Percentiles rank a stretch among this genome's conserved stretches.
Evolutionary conservation across 345 rosid species (phyloP).

Genomic region (Corymbia maculata): DNA sequence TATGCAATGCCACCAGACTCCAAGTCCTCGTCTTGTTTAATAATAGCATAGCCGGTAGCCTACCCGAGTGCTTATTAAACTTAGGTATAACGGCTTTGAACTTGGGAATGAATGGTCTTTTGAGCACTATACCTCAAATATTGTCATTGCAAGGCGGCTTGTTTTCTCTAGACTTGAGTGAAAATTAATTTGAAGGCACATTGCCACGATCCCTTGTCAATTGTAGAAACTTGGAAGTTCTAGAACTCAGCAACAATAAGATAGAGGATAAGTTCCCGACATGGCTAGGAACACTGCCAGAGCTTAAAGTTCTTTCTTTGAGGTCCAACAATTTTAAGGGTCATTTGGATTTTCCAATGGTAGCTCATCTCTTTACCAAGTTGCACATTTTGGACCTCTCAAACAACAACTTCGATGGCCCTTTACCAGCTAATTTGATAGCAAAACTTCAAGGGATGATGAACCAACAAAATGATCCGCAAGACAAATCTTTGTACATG

Average conservation of each 20-base stretch:
- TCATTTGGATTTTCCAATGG: not conserved
- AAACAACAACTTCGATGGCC: not conserved
- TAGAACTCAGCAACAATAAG: not conserved
- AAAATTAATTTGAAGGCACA: not conserved
- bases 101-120: not conserved
- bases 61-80: not conserved
- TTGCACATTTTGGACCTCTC: not conserved
- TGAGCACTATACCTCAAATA: not conserved
- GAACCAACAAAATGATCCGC: not conserved
- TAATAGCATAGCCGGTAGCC: not conserved
- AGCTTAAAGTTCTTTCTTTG: not conserved
- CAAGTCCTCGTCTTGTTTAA: not conserved
- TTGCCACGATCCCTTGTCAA: not conserved
- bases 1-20: not conserved
- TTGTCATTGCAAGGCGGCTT: not conserved
- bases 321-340: not conserved
- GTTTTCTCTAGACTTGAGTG: not conserved
- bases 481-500: not conserved
- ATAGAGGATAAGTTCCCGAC: not conserved
- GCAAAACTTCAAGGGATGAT: not conserved
- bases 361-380: not conserved
- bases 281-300: not conserved
- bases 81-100: not conserved
- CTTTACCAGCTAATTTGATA: not conserved
- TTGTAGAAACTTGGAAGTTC: not conserved